Conservation (phyloP, 768 basidiomycete genomes). For the Inosperma sp. region DNA sequence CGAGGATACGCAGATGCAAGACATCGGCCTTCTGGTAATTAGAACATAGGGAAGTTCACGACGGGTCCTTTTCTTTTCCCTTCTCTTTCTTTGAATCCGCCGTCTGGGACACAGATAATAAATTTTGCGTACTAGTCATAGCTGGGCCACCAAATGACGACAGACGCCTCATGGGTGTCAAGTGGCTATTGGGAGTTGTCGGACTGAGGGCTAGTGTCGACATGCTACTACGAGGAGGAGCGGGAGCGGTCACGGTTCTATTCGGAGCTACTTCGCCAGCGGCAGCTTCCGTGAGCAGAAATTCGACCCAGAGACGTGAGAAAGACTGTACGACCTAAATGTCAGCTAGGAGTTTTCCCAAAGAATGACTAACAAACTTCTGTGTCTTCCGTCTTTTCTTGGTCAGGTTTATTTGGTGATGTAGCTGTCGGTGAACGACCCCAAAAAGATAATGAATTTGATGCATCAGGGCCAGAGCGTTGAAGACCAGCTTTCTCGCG, state of each 20-base stretch:
- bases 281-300: constrained; percentile 87
- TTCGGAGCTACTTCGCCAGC: constrained; percentile 30
- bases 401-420: constrained; percentile 46
- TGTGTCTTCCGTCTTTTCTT: constrained; percentile 79
- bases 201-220: constrained; percentile 30
- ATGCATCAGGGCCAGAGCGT: constrained; percentile 34
- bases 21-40: background rate
- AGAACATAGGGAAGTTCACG: background rate
- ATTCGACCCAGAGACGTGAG: constrained; percentile 97
- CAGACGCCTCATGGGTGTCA: constrained; percentile 25
- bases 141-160: constrained; percentile 25
- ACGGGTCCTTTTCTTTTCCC: constrained; percentile 25
- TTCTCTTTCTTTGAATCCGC: constrained; percentile 23
- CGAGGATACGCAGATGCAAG: background rate
- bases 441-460: constrained; percentile 37
- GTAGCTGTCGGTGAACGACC: constrained; percentile 33
- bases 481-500: constrained; percentile 88
- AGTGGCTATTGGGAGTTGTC: constrained; percentile 15
- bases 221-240: constrained; percentile 25
- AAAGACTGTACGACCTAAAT: constrained; percentile 62
- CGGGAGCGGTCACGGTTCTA: constrained; percentile 17
- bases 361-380: constrained; percentile 47
- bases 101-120: constrained; percentile 13
- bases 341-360: constrained; percentile 3
- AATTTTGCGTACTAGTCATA: constrained; percentile 36